Base-by-base conservation (phyloP, 805 yeast species). In the Zygotorulaspora sp. region DNA sequence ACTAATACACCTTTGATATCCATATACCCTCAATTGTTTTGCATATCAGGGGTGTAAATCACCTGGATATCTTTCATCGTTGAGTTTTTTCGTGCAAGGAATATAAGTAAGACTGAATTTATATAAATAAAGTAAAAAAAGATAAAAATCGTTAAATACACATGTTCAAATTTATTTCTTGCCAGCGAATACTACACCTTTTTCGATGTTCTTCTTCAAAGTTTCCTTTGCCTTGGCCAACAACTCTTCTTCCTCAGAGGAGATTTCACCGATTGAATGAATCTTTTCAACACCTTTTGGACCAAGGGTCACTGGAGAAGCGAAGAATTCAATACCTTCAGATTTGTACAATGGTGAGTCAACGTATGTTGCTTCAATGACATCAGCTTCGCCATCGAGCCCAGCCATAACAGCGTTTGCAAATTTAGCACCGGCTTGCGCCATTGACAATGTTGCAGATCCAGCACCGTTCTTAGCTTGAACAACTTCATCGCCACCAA, bases 251-350 rank as follows among this genome's bases (percentile, higher is more conserved):
- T 92, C 98, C 66, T 80, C 82, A 52, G 68, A 70, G 41, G 83
- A 71, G 58, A 87, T 65, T 50, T 70, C 66, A 59, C 95, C 94
- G 58, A 92, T 72, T 43, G 73, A 71, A 74, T 85, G 95, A 62
- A 88, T 71, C 66, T 78, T 74, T 66, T 78, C 76, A 52, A 83
- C 85, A 80, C 97, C 97, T 49, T 83, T 77, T 61, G 81, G 83
- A 53, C 97, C 97, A 61, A 90, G 80, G 55, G 95, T 84, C 52
- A 92, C 94, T 70, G 80, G 82, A 53, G 96, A 83, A 38, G 97
- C 88, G 75, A 92, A 92, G 84, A 89, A 92, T 48, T 87, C 90
- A 58, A 92, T 84, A 63, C 97, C 97, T 73, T 89, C 96, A 40
- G 63, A 59, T 67, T 82, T 79, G 77, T 73, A 83, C 63, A 83